Base-by-base conservation (phyloP, 2,329 filamentous ascomycete genomes). In the Emergomyces pasteurianus region DNA sequence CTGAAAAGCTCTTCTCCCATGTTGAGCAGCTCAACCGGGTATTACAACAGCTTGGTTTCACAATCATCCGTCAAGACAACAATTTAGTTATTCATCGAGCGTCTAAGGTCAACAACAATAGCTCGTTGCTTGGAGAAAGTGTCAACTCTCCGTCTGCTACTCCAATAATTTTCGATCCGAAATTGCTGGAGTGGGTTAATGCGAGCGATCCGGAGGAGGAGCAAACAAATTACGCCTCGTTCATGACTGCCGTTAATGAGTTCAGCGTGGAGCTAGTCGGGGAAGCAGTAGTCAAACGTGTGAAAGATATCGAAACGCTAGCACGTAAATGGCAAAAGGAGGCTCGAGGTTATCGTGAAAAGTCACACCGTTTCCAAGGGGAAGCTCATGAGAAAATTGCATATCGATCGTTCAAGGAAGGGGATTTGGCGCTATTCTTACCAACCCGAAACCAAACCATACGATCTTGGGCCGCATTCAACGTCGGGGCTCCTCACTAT, bases 391-490 rank as follows among this genome's bases (percentile, higher is more conserved):
- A 96, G 67, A 97, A 97, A 78, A 96, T 99, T 70, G 92, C 94
- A 1, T 96, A 94, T 72, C 87, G 88, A 63, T 87, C 92, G 58
- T 99, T 99, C 79, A 97, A 96, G 71, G 92, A 96, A 73, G 92
- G 94, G 8, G 94, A 99, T 70, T 81, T 99, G 16, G 94, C 92
- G 14, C 77, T 99, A 1, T 99, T 99, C 77, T 77, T 99, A 47
- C 94, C 94, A 0, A 99, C 94, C 0, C 83, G 92, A 42, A 97
- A 96, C 71, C 92, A 97, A 74, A 89, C 89, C 43, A 94, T 91
- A 4, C 88, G 92, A 18, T 92, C 94, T 0, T 99, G 94, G 94
- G 94, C 94, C 5, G 94, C 94, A 0, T 99, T 99, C 81, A 99
- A 99, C 69, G 89, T 99, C 38, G 92, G 92, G 1, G 95, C 92